These are phyloP conservation scores for Vaccinium myrtillus DNA, from an alignment of 148 eudicot genomes.

Conservation along the genomic window DNA sequence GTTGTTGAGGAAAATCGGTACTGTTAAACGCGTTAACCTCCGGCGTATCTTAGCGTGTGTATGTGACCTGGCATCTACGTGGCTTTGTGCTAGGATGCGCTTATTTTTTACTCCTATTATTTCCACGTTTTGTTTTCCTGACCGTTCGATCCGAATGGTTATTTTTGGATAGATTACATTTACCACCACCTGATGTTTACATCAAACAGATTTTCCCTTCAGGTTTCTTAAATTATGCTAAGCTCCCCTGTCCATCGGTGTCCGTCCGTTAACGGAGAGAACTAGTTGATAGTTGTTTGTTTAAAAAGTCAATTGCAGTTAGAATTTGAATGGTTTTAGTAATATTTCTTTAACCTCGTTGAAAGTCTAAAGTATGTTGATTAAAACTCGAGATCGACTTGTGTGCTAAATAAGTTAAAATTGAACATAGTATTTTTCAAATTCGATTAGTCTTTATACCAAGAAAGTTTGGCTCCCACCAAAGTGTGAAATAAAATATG, in stretches of 20 bases:
- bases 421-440: too few relatives aligned
- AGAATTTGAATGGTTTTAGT: too few relatives aligned
- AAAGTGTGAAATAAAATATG: too few relatives aligned
- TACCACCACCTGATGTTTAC: background rate
- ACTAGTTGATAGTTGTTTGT: background rate
- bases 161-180: background rate
- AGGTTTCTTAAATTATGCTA: background rate
- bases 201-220: background rate
- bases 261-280: background rate
- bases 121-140: background rate
- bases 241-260: background rate
- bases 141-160: background rate
- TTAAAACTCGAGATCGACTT: too few relatives aligned
- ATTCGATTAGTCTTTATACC: too few relatives aligned
- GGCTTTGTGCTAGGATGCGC: background rate
- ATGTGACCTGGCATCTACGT: background rate
- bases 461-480: too few relatives aligned
- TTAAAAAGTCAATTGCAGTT: too few relatives aligned
- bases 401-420: too few relatives aligned
- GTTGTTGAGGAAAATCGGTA: background rate
- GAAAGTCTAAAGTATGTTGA: too few relatives aligned
- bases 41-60: background rate
- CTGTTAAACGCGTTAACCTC: background rate
- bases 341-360: too few relatives aligned
- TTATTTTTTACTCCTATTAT: too few relatives aligned